Evolutionary conservation across 176 grass and related monocot species (phyloP), one percentile per base, ranked within the genome.

Genomic region (Areca catechu): DNA sequence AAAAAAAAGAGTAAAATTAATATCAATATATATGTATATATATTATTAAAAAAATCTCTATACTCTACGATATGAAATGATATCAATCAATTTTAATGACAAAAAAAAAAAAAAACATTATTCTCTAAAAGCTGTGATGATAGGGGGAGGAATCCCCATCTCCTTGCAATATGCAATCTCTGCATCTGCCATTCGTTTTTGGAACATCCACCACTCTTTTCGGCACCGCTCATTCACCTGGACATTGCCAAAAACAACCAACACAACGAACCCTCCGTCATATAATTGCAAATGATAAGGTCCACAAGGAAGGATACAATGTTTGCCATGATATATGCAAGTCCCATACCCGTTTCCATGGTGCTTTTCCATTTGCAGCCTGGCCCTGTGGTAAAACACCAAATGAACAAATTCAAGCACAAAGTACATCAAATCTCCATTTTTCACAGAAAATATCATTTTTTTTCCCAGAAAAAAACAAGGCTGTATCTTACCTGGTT

Each of bases 181-280:
- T 0, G 91, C 91, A 7, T 96, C 86, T 2, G 74, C 57, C 83
- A 89, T 53, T 25, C 86, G 73, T 7, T 74, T 73, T 77, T 90
- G 81, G 48, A 96, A 88, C 71, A 83, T 82, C 22, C 74, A 83
- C 86, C 83, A 90, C 64, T 96, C 92, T 58, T 90, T 96, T 51
- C 83, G 65, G 67, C 86, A 96, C 17, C 92, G 77, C 4, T 65
- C 71, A 21, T 83, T 84, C 59, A 90, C 82, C 87, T 90, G 70
- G 48, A 69, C 3, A 6, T 51, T 48, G 19, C 29, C 63, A 60
- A 34, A 48, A 50, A 22, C 17, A 49, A 24, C 0, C 34, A 43
- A 3, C 34, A 37, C 34, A 12, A 37, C 1, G 34, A 37, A 37
- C 34, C 9, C 9, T 37, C 27, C 12, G 34, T 37, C 34, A 37